A percentile compares a stretch with the other conserved stretches of the same genome.
phyloP scores from a whole-genome alignment of 148 eudicot genomes.

The Chenopodium album region DNA sequence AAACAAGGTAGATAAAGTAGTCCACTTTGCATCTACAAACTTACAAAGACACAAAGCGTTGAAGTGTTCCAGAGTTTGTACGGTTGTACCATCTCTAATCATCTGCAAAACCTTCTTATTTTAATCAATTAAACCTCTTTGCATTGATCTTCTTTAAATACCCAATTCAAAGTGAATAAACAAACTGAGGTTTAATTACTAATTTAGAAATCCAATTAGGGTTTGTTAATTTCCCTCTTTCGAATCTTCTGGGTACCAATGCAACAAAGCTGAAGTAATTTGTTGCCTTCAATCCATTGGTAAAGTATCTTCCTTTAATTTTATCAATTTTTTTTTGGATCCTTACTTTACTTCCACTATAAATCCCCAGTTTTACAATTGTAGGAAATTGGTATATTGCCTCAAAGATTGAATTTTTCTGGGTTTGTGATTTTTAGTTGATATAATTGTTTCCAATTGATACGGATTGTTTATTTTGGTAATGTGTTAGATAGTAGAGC shows the following conservation, averaged over 20 bases:
- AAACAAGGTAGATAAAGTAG: too few relatives aligned
- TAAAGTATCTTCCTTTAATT: neutral
- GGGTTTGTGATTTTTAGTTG: neutral
- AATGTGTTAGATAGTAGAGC: conserved; percentile 20
- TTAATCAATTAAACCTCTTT: neutral
- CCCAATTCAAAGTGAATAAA: neutral
- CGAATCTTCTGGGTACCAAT: neutral
- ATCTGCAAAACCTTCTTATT: neutral
- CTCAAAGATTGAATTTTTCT: neutral
- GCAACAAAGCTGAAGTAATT: conserved; percentile 4
- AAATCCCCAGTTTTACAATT: neutral
- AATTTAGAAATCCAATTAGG: neutral
- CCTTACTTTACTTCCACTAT: neutral
- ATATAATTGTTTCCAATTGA: neutral
- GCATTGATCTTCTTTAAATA: too few relatives aligned
- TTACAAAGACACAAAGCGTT: too few relatives aligned
- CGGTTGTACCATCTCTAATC: too few relatives aligned
- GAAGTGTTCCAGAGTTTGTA: too few relatives aligned
- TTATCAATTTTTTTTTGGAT: neutral
- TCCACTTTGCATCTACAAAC: too few relatives aligned
- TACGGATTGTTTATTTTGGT: neutral
- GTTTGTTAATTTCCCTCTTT: neutral
- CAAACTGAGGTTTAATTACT: neutral
- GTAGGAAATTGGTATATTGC: neutral
- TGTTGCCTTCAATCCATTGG: neutral